Base-by-base conservation (phyloP, 2,329 filamentous ascomycete species). In the Exserohilum turcica region DNA sequence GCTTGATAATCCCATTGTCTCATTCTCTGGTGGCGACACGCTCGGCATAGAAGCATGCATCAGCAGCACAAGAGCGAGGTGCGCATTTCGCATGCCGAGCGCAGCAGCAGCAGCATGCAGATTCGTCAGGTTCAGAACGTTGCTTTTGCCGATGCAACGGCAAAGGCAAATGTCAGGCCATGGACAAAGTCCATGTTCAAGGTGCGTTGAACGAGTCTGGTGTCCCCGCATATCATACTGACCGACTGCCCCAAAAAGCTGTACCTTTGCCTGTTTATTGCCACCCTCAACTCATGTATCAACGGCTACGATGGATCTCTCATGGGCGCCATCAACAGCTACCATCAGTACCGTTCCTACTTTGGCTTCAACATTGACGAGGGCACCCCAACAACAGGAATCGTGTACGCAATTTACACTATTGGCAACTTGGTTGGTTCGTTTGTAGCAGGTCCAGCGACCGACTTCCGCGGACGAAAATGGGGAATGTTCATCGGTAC, bases 401-500 rank as follows among this genome's bases (percentile, higher is more conserved):
- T 81, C 38, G 77, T 80, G 7, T 80, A 77, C 47, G 78, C 78
- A 29, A 80, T 81, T 44, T 80, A 79, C 60, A 79, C 74, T 2
- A 77, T 80, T 37, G 79, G 69, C 18, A 79, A 78, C 48, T 66
- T 80, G 9, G 70, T 73, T 5, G 77, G 75, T 0, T 76, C 76
- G 6, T 77, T 79, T 33, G 65, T 70, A 21, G 77, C 76, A 2
- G 79, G 78, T 2, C 77, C 77, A 4, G 76, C 76, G 12, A 74
- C 72, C 5, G 78, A 79, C 58, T 75, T 72, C 32, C 67, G 59
- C 55, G 76, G 75, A 60, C 60, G 74, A 3, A 73, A 71, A 64
- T 71, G 70, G 64, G 82, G 82, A 46, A 85, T 85, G 70, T 83
- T 84, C 56, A 74, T 82, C 42, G 83, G 83, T 6, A 80, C 79